Base-by-base conservation (phyloP, 176 grass and related monocot species). In the Cenchrus americanus region DNA sequence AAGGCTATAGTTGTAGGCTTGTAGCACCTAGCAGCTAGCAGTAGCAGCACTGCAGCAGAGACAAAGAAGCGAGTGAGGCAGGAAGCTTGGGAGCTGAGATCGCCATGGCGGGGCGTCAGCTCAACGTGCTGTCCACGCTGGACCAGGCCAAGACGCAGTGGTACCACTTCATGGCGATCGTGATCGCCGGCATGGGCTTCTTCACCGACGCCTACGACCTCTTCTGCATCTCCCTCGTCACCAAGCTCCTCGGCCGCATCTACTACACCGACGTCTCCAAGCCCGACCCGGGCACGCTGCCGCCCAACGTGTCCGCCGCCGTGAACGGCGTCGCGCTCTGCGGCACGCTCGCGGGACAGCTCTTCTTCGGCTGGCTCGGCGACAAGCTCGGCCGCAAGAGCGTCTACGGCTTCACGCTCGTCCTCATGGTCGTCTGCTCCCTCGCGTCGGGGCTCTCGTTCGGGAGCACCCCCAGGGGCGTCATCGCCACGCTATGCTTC, bases 141-240 rank as follows among this genome's bases (percentile, higher is more conserved):
- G 90, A 92, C 47, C 48, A 23, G 9, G 91, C 91, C 2, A 93
- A 90, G 86, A 93, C 91, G 58, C 87, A 87, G 41, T 63, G 88
- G 87, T 90, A 93, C 71, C 91, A 93, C 71, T 93, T 93, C 87
- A 93, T 71, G 32, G 87, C 91, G 43, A 93, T 93, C 79, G 75
- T 93, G 21, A 81, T 93, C 68, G 91, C 87, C 76, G 91, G 87
- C 53, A 93, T 93, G 91, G 87, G 91, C 6, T 93, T 93, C 84
- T 93, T 93, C 84, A 93, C 91, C 52, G 91, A 93, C 77, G 91
- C 87, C 42, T 93, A 93, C 87, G 91, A 90, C 30, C 81, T 93
- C 80, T 93, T 93, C 81, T 93, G 68, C 68, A 82, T 82, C 69
- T 62, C 80, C 1, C 68, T 82, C 22, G 68, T 82, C 68, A 82